Conservation (phyloP, 2,329 filamentous ascomycete genomes). For the Verticillium albo-atrum region DNA sequence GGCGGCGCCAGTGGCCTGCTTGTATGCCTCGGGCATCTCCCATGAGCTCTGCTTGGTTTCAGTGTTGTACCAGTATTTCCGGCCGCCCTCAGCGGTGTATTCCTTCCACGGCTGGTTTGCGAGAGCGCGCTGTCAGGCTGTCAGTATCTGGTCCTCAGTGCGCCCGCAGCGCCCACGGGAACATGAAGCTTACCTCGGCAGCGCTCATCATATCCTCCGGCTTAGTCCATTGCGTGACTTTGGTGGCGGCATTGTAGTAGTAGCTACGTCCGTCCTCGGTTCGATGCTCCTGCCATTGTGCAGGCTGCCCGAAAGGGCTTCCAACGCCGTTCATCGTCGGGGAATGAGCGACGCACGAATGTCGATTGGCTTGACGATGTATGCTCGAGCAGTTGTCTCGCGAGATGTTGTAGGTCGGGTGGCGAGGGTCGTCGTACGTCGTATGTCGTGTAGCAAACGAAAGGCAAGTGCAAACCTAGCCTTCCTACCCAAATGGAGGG, state of each 20-base stretch:
- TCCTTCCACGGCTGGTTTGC: constrained; percentile 88
- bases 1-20: constrained; percentile 63
- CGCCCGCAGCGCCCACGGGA: constrained; percentile 11
- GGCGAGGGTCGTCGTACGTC: background rate
- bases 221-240: constrained; percentile 91
- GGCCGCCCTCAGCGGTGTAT: constrained; percentile 79
- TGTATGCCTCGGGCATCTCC: constrained; percentile 86
- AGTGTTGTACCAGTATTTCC: constrained; percentile 93
- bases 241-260: constrained; percentile 84
- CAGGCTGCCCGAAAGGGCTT: constrained; percentile 43
- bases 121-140: constrained; percentile 61
- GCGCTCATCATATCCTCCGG: constrained; percentile 83
- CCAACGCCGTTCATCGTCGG: constrained; percentile 56
- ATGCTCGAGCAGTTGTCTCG: background rate
- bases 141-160: constrained; percentile 5
- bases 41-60: constrained; percentile 90
- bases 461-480: background rate
- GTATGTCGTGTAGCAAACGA: background rate
- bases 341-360: background rate
- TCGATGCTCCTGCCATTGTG: constrained; percentile 75
- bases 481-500: too few relatives aligned
- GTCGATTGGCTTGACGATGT: background rate
- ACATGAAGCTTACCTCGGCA: constrained; percentile 58
- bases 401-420: background rate
- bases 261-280: constrained; percentile 80